phyloP scores from a whole-genome alignment of 2,329 filamentous ascomycete genomes.

The Nigrospora sphaerica region DNA sequence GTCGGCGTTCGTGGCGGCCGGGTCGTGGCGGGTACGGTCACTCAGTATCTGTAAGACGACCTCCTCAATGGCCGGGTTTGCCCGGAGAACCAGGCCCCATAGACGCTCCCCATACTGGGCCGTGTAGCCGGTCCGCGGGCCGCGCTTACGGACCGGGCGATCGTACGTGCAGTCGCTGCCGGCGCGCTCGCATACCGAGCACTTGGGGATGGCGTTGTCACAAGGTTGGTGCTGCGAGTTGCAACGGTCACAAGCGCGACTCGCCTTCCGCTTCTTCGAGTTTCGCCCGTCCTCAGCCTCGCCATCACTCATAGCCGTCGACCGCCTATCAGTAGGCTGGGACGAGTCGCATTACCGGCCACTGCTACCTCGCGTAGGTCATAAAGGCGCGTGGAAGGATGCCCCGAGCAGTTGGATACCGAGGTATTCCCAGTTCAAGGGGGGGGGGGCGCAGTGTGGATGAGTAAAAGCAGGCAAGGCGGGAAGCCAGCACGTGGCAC shows the following conservation, averaged over 20 bases:
- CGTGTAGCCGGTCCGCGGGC: constrained; percentile 25
- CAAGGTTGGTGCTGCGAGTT: constrained; percentile 20
- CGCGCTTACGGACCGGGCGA: constrained; percentile 23
- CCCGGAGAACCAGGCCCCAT: constrained; percentile 23
- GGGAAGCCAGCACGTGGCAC: too few species aligned
- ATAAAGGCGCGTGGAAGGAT: neutral
- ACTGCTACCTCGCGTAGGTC: neutral
- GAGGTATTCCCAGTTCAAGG: too few species aligned
- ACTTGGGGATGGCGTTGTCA: constrained; percentile 38
- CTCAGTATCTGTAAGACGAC: constrained; percentile 21
- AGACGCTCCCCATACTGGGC: constrained; percentile 25
- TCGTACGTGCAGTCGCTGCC: constrained; percentile 26
- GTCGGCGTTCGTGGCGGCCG: constrained; percentile 21
- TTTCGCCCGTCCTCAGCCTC: constrained; percentile 20
- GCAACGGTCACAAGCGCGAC: constrained; percentile 2
- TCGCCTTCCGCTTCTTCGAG: constrained; percentile 2
- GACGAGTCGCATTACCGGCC: constrained; percentile 1
- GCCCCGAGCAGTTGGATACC: too few species aligned
- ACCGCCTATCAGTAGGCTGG: neutral
- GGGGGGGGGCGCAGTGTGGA: too few species aligned
- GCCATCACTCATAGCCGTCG: constrained; percentile 19
- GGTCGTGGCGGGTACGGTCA: constrained; percentile 18
- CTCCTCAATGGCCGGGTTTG: constrained; percentile 22
- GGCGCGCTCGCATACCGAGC: constrained; percentile 34
- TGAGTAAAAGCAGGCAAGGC: too few species aligned